phyloP scores from a whole-genome alignment of 768 basidiomycete species.

The Ramaria sp. region DNA sequence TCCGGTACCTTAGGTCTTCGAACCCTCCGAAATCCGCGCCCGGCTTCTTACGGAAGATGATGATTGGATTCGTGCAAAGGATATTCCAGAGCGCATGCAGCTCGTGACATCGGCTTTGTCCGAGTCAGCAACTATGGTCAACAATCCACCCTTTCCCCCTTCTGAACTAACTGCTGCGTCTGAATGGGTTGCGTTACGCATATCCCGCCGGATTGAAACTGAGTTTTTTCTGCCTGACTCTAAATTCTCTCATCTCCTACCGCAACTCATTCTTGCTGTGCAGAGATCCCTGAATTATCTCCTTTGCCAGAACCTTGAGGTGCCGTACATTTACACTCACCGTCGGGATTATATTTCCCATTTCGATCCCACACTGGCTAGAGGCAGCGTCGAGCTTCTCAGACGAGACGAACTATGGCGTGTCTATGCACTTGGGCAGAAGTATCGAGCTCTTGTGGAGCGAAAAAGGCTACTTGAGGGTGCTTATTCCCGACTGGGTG shows the following conservation, averaged over 20 bases:
- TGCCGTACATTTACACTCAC: constrained; percentile 92
- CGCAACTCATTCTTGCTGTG: constrained; percentile 68
- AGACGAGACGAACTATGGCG: constrained; percentile 78
- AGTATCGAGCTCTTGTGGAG: constrained; percentile 78
- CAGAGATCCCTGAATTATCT: constrained; percentile 68
- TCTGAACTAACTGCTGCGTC: constrained; percentile 73
- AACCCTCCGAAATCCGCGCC: constrained; percentile 90
- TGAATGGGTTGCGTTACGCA: constrained; percentile 74
- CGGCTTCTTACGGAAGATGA: constrained; percentile 88
- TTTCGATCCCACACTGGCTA: constrained; percentile 58
- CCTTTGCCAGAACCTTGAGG: constrained; percentile 84
- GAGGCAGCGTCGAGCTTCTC: constrained; percentile 60
- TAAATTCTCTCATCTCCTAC: constrained; percentile 44
- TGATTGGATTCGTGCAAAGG: constrained; percentile 79
- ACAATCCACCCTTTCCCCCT: constrained; percentile 53
- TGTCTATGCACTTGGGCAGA: constrained; percentile 81
- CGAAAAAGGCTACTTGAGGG: constrained; percentile 50
- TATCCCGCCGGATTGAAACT: constrained; percentile 59
- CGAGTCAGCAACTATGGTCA: constrained; percentile 43
- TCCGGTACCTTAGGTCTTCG: constrained; percentile 63
- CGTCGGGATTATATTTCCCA: constrained; percentile 84
- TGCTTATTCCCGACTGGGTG: constrained; percentile 57
- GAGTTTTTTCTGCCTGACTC: constrained; percentile 66
- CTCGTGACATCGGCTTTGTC: constrained; percentile 80
- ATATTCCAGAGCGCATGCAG: constrained; percentile 95